Evolutionary conservation across 768 basidiomycete genomes (phyloP).

Genomic region (Favolaschia claudopus): DNA sequence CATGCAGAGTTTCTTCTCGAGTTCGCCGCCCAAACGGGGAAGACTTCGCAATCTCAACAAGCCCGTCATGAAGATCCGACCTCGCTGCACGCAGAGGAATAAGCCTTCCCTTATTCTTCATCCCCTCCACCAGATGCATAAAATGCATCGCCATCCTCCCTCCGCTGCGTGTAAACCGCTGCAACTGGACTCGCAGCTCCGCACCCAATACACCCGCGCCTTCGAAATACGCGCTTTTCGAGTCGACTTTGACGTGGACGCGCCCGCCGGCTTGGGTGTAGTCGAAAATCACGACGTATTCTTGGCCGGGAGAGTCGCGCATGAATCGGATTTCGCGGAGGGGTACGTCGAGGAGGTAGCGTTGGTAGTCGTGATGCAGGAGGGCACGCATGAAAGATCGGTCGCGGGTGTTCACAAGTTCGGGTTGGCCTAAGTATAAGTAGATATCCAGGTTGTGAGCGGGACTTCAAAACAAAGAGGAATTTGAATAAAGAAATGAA

Average conservation of each 20-base stretch:
- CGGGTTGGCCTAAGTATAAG: neutral
- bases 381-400: slow-evolving; percentile 1
- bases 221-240: neutral
- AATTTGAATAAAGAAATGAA: too few species aligned
- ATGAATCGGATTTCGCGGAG: neutral
- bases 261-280: neutral
- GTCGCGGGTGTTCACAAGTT: neutral
- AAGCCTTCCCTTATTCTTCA: neutral
- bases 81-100: neutral
- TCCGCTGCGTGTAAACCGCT: neutral
- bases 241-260: neutral
- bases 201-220: neutral
- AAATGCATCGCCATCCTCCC: slow-evolving; percentile 2
- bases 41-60: too few species aligned
- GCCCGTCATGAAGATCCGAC: neutral
- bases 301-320: neutral
- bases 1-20: too few species aligned
- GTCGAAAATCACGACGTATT: neutral
- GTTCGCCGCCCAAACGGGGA: too few species aligned
- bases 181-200: neutral
- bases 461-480: too few species aligned
- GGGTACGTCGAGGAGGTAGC: neutral
- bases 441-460: too few species aligned
- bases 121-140: neutral
- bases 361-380: neutral